phyloP scores from a whole-genome alignment of 1,139 yeast species.

The Magnusiomyces ingens region DNA sequence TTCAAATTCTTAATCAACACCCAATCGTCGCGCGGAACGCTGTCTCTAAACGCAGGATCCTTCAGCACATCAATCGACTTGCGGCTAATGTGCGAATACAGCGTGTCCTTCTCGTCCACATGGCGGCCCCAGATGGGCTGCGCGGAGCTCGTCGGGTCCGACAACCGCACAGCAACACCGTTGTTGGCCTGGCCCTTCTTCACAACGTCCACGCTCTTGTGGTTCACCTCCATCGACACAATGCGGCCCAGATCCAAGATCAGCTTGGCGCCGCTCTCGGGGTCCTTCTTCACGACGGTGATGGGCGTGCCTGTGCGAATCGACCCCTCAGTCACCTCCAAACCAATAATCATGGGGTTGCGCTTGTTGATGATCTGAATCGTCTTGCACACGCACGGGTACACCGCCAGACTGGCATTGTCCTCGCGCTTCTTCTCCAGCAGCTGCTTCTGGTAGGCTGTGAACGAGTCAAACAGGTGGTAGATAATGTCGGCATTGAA shows the following conservation, averaged over 20 bases:
- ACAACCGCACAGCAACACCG: constrained; percentile 95
- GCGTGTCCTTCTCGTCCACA: constrained; percentile 83
- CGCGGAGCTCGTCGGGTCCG: constrained; percentile 78
- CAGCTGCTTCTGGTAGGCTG: constrained; percentile 82
- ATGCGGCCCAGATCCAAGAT: constrained; percentile 78
- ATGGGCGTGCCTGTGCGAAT: constrained; percentile 91
- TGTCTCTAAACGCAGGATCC: constrained; percentile 94
- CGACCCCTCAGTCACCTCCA: constrained; percentile 88
- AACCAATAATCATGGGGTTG: constrained; percentile 99
- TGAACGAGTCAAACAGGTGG: constrained; percentile 91
- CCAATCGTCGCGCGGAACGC: constrained; percentile 95
- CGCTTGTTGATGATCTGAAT: constrained; percentile 96
- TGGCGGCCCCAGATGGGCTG: constrained; percentile 99
- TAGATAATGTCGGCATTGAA: constrained; percentile 95
- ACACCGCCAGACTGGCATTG: constrained; percentile 80
- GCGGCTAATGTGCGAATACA: constrained; percentile 83
- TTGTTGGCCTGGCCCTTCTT: constrained; percentile 95
- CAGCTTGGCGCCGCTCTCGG: constrained; percentile 69
- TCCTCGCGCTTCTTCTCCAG: constrained; percentile 88
- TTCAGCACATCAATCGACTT: constrained; percentile 93
- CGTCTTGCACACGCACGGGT: constrained; percentile 92
- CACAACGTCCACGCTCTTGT: constrained; percentile 69
- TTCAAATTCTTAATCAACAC: constrained; percentile 80
- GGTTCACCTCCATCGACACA: constrained; percentile 87
- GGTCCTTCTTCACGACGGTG: constrained; percentile 86